Percentiles rank a stretch among this genome's conserved stretches.
phyloP scores from a whole-genome alignment of 768 basidiomycete genomes.

The Piloderma croceum region DNA sequence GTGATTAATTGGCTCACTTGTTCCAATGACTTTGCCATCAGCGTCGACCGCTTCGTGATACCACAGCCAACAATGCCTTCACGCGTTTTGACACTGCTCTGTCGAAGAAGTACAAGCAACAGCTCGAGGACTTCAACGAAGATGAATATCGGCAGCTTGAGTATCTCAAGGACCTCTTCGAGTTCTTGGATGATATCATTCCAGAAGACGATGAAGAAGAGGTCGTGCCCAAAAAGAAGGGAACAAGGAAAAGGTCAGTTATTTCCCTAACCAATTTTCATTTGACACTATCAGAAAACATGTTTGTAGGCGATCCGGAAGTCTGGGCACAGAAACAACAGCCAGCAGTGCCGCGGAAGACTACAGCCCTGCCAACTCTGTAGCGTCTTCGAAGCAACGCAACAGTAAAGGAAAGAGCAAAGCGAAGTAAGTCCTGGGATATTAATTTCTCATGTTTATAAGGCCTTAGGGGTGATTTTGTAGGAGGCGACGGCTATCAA shows the following conservation, averaged over 20 bases:
- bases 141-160: conserved; percentile 64
- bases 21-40: conserved; percentile 35
- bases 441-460: not conserved
- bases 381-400: conserved; percentile 22
- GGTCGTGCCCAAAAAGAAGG: conserved; percentile 33
- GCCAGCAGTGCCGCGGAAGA: conserved; percentile 36
- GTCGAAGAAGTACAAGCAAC: conserved; percentile 64
- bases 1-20: conserved; percentile 2
- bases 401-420: conserved; percentile 30
- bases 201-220: conserved; percentile 61
- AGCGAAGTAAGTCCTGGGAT: conserved; percentile 33
- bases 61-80: conserved; percentile 61
- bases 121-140: conserved; percentile 67
- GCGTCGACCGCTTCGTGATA: conserved; percentile 58
- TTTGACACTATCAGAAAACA: conserved; percentile 1
- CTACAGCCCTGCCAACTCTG: too few relatives aligned
- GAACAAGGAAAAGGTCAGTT: conserved; percentile 48
- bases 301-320: conserved; percentile 49
- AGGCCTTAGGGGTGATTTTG: not conserved
- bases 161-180: conserved; percentile 57
- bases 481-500: conserved; percentile 55
- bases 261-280: not conserved
- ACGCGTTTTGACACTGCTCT: conserved; percentile 62
- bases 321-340: conserved; percentile 46
- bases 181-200: conserved; percentile 66